Percentiles rank a stretch among this genome's conserved stretches.
Evolutionary conservation across 2,329 filamentous ascomycete species (phyloP).

Genomic region (Neofusicoccum cordaticola): DNA sequence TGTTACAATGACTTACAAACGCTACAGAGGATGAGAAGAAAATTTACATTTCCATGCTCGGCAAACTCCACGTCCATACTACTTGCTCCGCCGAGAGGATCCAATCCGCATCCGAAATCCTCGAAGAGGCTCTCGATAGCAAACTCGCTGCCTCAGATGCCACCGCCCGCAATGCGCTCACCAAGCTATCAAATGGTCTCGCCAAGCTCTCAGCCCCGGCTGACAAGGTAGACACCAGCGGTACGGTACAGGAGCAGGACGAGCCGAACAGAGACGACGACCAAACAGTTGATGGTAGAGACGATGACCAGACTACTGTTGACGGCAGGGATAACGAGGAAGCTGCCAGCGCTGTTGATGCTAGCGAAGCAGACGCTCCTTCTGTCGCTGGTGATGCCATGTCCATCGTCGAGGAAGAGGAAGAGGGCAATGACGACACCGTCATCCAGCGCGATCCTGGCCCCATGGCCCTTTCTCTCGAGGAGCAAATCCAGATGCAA

Average conservation of each 20-base stretch:
- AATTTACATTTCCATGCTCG: slow-evolving; percentile 70
- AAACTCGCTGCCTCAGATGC: slow-evolving; percentile 51
- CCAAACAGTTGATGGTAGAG: background rate
- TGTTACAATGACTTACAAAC: slow-evolving; percentile 26
- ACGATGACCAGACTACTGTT: slow-evolving; percentile 18
- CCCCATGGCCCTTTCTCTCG: background rate
- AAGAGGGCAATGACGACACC: slow-evolving; percentile 22
- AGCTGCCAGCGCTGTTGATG: slow-evolving; percentile 17
- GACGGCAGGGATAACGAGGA: slow-evolving; percentile 22
- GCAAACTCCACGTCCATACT: slow-evolving; percentile 76
- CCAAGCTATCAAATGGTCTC: slow-evolving; percentile 51
- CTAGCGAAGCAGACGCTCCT: background rate
- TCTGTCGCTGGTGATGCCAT: background rate
- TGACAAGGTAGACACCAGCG: slow-evolving; percentile 20
- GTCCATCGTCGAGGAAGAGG: slow-evolving; percentile 15
- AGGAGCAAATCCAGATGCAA: slow-evolving; percentile 18
- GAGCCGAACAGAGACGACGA: slow-evolving; percentile 1
- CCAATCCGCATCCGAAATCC: slow-evolving; percentile 44
- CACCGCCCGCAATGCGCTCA: slow-evolving; percentile 53
- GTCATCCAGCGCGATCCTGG: background rate
- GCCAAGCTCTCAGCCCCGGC: slow-evolving; percentile 48
- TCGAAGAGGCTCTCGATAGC: slow-evolving; percentile 47
- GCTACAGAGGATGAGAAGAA: slow-evolving; percentile 79
- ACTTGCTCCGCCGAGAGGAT: slow-evolving; percentile 46
- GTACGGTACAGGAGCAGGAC: slow-evolving; percentile 18